These are phyloP conservation scores for Wickerhamiella azyma DNA, from an alignment of 805 yeast species.

Conservation along the genomic window DNA sequence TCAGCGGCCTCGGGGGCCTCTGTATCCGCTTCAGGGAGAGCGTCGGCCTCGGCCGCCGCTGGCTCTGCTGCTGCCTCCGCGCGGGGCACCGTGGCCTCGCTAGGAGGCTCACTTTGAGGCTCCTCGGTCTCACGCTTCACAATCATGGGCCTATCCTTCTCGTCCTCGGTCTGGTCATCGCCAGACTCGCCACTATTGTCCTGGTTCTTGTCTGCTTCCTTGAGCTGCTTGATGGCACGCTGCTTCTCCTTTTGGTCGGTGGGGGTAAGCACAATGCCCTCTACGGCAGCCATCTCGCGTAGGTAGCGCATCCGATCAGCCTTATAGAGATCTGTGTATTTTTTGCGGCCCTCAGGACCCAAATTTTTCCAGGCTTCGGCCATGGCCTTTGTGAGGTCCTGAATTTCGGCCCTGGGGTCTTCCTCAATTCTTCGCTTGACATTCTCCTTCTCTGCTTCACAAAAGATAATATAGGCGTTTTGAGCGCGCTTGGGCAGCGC, in stretches of 20 bases:
- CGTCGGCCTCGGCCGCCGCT: too few species aligned
- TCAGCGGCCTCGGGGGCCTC: too few species aligned
- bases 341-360: slow-evolving; percentile 51
- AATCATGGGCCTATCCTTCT: not conserved
- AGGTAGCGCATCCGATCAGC: slow-evolving; percentile 67
- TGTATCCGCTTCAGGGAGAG: too few species aligned
- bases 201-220: slow-evolving; percentile 15
- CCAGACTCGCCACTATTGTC: slow-evolving; percentile 15
- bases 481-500: slow-evolving; percentile 79
- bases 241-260: slow-evolving; percentile 18
- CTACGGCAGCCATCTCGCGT: slow-evolving; percentile 51
- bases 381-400: slow-evolving; percentile 62
- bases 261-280: slow-evolving; percentile 21
- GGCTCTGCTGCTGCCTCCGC: too few species aligned
- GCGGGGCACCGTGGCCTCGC: too few species aligned
- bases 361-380: slow-evolving; percentile 78
- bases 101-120: slow-evolving; percentile 5
- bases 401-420: slow-evolving; percentile 23
- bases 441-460: slow-evolving; percentile 72
- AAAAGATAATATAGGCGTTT: slow-evolving; percentile 75
- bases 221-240: slow-evolving; percentile 18
- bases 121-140: not conserved
- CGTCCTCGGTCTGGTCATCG: slow-evolving; percentile 13
- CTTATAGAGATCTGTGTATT: slow-evolving; percentile 61
- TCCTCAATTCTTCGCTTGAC: slow-evolving; percentile 45